phyloP scores from a whole-genome alignment of 1,284 basidiomycete species.

The Ganoderma meredithae region DNA sequence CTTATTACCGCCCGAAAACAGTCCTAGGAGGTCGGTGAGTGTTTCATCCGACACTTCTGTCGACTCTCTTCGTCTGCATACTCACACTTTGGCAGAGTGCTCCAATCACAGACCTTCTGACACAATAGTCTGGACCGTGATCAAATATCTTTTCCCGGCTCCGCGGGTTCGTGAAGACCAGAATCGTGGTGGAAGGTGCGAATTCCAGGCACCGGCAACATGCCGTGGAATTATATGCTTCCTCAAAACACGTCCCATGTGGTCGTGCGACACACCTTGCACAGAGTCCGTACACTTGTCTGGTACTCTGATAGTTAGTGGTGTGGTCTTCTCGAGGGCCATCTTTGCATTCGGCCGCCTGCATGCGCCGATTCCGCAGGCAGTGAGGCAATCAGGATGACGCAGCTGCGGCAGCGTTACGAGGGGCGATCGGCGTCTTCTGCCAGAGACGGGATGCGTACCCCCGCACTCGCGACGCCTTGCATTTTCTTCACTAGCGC shows the following conservation, averaged over 20 bases:
- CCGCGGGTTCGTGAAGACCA: not conserved
- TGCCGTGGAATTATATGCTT: slow-evolving; percentile 8
- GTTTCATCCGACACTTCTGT: not conserved
- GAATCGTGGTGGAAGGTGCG: slow-evolving; percentile 5
- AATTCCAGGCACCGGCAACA: slow-evolving; percentile 9
- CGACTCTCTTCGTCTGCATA: not conserved
- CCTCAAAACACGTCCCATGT: slow-evolving; percentile 14
- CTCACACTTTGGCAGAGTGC: not conserved
- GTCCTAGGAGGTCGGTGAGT: not conserved
- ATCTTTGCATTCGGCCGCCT: not conserved
- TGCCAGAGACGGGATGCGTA: not conserved
- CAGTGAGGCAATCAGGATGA: not conserved
- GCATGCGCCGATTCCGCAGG: not conserved
- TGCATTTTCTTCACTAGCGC: not conserved
- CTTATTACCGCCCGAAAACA: not conserved
- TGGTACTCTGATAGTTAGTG: not conserved
- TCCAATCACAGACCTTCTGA: not conserved
- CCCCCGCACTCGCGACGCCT: not conserved
- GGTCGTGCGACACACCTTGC: slow-evolving; percentile 21
- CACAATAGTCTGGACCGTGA: not conserved
- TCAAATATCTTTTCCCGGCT: not conserved
- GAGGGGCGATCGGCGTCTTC: not conserved
- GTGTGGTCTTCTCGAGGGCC: not conserved
- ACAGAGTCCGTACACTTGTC: not conserved
- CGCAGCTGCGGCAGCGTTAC: not conserved